Evolutionary conservation across 805 yeast genomes (phyloP).

Genomic region (Huiozyma sinensis): DNA sequence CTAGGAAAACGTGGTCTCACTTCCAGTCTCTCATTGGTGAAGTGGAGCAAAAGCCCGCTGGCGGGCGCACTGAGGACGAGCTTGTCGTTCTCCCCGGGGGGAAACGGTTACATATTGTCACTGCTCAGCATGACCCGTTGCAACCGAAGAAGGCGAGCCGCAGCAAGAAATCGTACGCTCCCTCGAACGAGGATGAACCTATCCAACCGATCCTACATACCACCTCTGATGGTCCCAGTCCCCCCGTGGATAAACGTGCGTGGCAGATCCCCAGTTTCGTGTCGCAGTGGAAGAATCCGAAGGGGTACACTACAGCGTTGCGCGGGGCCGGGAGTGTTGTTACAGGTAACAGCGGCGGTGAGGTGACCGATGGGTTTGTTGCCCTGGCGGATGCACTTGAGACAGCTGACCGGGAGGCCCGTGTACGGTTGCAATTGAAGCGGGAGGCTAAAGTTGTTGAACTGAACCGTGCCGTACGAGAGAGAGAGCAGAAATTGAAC

Average conservation of each 20-base stretch:
- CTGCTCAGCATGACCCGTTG: constrained; percentile 60
- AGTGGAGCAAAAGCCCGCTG: constrained; percentile 22
- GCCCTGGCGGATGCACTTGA: constrained; percentile 62
- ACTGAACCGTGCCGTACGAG: constrained; percentile 25
- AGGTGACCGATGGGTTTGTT: constrained; percentile 48
- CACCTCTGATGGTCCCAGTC: constrained; percentile 7
- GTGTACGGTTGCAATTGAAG: constrained; percentile 44
- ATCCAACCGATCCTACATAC: constrained; percentile 1
- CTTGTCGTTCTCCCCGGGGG: constrained; percentile 45
- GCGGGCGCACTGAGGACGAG: constrained; percentile 31
- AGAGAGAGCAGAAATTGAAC: constrained; percentile 36
- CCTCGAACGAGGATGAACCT: constrained; percentile 1
- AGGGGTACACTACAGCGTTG: constrained; percentile 73
- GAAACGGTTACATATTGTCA: constrained; percentile 2
- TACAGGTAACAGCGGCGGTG: constrained; percentile 20
- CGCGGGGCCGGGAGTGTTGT: constrained; percentile 61
- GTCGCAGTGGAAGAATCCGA: constrained; percentile 92
- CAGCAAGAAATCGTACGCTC: constrained; percentile 45
- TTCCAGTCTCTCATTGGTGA: neutral
- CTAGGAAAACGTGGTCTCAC: constrained; percentile 43
- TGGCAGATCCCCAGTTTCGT: constrained; percentile 90
- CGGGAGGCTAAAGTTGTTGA: constrained; percentile 38
- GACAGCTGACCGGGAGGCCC: constrained; percentile 51
- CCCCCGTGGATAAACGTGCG: constrained; percentile 60
- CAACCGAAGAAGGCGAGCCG: constrained; percentile 64